Evolutionary conservation across 495 filamentous ascomycete genomes (phyloP), one percentile per base, ranked within the genome.

Genomic region (Xylaria longipes): DNA sequence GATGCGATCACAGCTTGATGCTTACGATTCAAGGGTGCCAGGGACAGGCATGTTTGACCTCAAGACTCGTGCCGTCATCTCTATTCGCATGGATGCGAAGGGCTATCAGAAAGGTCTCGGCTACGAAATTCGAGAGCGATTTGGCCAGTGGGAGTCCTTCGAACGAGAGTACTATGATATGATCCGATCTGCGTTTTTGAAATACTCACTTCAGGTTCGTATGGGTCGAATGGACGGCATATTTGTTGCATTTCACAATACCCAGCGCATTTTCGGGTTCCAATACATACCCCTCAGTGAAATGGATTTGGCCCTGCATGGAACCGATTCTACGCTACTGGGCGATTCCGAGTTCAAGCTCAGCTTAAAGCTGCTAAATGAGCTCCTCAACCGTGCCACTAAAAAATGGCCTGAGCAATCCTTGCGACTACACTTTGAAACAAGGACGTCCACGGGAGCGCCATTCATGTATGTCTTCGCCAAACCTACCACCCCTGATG

Each of bases 161-260:
- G 96, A 99, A 77, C 90, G 95, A 56, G 97, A 99, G 78, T 97
- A 94, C 81, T 97, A 90, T 77, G 96, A 99, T 77, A 97, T 98
- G 95, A 95, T 97, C 69, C 88, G 96, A 41, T 87, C 93, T 2
- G 95, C 95, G 8, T 97, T 99, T 84, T 83, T 99, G 69, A 98
- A 98, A 76, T 99, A 99, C 78, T 97, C 94, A 6, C 85, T 99
- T 31, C 96, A 99, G 79, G 96, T 95, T 43, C 90, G 96, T 29
- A 94, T 98, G 86, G 96, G 96, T 35, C 90, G 97, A 27, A 99
- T 99, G 96, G 95, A 98, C 73, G 96, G 96, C 63, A 98, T 98
- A 62, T 98, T 98, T 74, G 93, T 98, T n/a, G 97, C 97, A 15
- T 98, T 90, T 79, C 96, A 99, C 82, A 99, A 99, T 75, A 91